Evolutionary conservation across 1,284 basidiomycete species (phyloP).

Genomic region (Pascua guehoae): DNA sequence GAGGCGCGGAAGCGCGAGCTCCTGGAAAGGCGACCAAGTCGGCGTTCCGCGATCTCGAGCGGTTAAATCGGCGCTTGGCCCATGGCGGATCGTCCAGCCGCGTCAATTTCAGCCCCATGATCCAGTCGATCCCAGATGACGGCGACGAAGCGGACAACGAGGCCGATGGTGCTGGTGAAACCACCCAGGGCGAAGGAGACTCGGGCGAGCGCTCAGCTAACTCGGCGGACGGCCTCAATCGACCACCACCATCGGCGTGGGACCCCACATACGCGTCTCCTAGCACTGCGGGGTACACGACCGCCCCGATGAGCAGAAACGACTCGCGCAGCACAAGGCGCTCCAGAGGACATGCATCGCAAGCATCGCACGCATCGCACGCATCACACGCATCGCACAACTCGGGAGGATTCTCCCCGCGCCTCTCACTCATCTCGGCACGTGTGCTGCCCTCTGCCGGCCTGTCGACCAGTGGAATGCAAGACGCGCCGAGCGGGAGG

Average conservation of each 20-base stretch:
- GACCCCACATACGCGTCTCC: too few species aligned
- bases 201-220: too few species aligned
- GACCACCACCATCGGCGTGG: too few species aligned
- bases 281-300: too few species aligned
- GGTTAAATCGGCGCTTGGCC: neutral
- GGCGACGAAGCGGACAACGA: neutral
- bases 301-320: too few species aligned
- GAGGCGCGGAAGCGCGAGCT: neutral
- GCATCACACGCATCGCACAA: neutral
- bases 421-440: slow-evolving; percentile 2
- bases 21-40: neutral
- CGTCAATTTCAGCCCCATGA: slow-evolving; percentile 12
- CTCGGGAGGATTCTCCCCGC: slow-evolving; percentile 5
- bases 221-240: too few species aligned
- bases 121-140: slow-evolving; percentile 3
- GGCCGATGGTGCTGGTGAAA: neutral
- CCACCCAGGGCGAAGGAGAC: too few species aligned
- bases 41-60: neutral
- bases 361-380: too few species aligned
- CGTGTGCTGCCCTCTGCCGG: slow-evolving; percentile 8
- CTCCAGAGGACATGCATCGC: too few species aligned
- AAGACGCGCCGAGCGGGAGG: slow-evolving; percentile 11
- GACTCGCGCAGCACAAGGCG: too few species aligned
- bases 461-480: slow-evolving; percentile 1
- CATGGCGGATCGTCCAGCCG: neutral